These are phyloP conservation scores for Metschnikowia arizonensis DNA, from an alignment of 805 yeast species.

Conservation along the genomic window DNA sequence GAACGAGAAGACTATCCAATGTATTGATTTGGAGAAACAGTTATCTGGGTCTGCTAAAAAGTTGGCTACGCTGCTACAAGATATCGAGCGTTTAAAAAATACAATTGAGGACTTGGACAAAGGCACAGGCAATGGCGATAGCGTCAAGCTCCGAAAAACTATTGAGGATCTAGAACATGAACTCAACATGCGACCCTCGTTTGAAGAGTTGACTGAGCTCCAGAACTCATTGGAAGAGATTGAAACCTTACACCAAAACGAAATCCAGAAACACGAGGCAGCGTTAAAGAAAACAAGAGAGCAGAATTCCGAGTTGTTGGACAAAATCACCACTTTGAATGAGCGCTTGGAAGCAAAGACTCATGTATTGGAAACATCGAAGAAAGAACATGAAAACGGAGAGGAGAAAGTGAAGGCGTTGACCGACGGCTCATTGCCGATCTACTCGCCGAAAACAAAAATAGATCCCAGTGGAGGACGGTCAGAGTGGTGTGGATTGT, in stretches of 20 bases:
- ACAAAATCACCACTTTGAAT: slow-evolving; percentile 6
- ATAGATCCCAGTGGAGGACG: slow-evolving; percentile 73
- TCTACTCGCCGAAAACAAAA: slow-evolving; percentile 45
- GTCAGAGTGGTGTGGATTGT: slow-evolving; percentile 83
- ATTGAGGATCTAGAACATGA: slow-evolving; percentile 30
- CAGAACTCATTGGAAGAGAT: slow-evolving; percentile 42
- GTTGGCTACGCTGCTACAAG: background rate
- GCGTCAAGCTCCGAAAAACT: slow-evolving; percentile 1
- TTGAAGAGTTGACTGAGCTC: slow-evolving; percentile 40
- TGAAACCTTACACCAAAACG: slow-evolving; percentile 36
- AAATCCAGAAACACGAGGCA: slow-evolving; percentile 26
- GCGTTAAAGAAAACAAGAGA: slow-evolving; percentile 22
- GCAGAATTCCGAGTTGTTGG: slow-evolving; percentile 23
- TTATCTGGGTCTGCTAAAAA: background rate
- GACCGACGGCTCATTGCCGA: slow-evolving; percentile 28
- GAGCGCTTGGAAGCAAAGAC: background rate
- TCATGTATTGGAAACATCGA: background rate
- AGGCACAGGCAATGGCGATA: background rate
- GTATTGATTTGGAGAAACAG: background rate
- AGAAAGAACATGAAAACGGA: background rate
- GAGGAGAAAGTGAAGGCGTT: background rate
- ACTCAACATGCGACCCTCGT: slow-evolving; percentile 37
- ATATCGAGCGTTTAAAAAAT: background rate
- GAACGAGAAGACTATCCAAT: background rate
- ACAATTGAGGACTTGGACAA: background rate